Evolutionary conservation across 1,139 yeast genomes (phyloP).

Genomic region (Kluyveromyces marxianus): DNA sequence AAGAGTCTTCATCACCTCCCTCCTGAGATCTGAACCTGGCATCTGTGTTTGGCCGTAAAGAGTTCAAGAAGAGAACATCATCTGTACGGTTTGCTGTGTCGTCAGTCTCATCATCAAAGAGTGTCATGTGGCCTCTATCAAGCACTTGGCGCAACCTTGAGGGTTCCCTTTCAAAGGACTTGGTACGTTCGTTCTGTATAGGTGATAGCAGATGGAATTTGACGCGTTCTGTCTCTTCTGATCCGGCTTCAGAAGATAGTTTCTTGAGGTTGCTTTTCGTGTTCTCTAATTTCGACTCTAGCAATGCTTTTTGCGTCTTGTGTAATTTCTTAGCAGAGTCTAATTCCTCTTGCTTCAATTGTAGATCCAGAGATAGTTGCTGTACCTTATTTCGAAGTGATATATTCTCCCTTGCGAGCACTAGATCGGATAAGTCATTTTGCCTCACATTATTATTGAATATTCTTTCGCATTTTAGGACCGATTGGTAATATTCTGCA

Average conservation of each 20-base stretch:
- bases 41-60: slow-evolving; percentile 8
- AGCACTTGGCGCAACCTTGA: slow-evolving; percentile 15
- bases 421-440: slow-evolving; percentile 8
- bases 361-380: slow-evolving; percentile 27
- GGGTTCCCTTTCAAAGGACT: slow-evolving; percentile 5
- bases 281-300: slow-evolving; percentile 32
- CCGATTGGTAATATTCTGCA: slow-evolving; percentile 23
- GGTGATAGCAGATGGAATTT: slow-evolving; percentile 20
- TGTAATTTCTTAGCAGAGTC: slow-evolving; percentile 25
- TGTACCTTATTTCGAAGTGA: slow-evolving; percentile 31
- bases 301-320: slow-evolving; percentile 29
- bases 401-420: slow-evolving; percentile 18
- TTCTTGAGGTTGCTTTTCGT: slow-evolving; percentile 27
- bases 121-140: slow-evolving; percentile 13
- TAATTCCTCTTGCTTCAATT: slow-evolving; percentile 24
- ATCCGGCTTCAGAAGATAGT: slow-evolving; percentile 6
- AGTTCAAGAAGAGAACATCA: slow-evolving; percentile 13
- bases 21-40: background rate
- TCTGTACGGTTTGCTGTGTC: slow-evolving; percentile 15
- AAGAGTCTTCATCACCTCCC: background rate
- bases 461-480: slow-evolving; percentile 21
- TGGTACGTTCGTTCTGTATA: slow-evolving; percentile 8
- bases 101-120: slow-evolving; percentile 17
- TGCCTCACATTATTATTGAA: slow-evolving; percentile 9
- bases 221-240: slow-evolving; percentile 5